Base-by-base conservation (phyloP, 345 rosid species). In the Citrus inodora region DNA sequence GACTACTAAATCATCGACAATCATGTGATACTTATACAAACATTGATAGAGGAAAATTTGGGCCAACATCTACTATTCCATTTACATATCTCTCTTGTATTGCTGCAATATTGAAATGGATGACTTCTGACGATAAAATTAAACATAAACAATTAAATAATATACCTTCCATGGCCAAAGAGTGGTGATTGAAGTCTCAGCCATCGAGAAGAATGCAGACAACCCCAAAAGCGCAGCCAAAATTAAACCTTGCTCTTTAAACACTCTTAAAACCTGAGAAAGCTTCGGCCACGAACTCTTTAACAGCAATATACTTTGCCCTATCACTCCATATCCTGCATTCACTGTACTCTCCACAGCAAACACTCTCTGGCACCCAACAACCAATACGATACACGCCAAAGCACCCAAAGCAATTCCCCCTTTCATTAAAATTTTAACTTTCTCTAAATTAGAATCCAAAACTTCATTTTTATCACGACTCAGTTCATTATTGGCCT, bases 101-200 rank as follows among this genome's bases (percentile, higher is more conserved):
- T 2, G 32, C 19, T 6, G 37, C 25, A 32, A 19, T 10, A 32
- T 13, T 19, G 19, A 74, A 17, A 40, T 27, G 58, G 17, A 61
- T 40, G n/a, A 40, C 30, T 61, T 38, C 2, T 28, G 42, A 42
- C 2, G 32, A 24, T n/a, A 56, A 9, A 66, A 51, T 25, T 59
- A 59, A 27, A n/a, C 37, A 55, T 65, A 24, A 63, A 28, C 33
- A 38, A 53, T 17, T 9, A 13, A 55, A 53, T 66, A 58, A 28
- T 62, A 75, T 84, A 91, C 98, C 98, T 94, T 94, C 98, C 98
- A 94, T 0, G 97, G 98, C 97, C 98, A 94, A 61, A 94, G 77
- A 7, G 95, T 94, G 55, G 98, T 94, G 58, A 94, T 94, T 58
- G 98, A 90, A 56, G 98, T 94, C 89, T 94, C 98, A 30, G 98